Evolutionary conservation across 1,284 basidiomycete species (phyloP).

Genomic region (Ceratobasidium papillatum): DNA sequence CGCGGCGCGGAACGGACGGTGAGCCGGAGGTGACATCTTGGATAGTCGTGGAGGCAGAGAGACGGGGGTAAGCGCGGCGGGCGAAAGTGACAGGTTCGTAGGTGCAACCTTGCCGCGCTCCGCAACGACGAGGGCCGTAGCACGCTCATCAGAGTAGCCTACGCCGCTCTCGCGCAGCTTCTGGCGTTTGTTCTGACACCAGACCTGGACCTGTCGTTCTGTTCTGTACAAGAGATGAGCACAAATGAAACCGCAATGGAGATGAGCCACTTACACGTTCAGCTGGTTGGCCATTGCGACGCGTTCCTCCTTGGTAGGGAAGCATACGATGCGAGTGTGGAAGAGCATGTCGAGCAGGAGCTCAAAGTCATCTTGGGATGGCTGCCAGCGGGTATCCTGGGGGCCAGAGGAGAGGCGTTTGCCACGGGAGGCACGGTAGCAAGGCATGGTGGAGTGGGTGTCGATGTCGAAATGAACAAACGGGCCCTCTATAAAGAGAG

Average conservation of each 20-base stretch:
- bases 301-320: conserved; percentile 39
- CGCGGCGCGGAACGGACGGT: conserved; percentile 1
- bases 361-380: conserved; percentile 40
- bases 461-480: conserved; percentile 28
- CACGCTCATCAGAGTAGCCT: conserved; percentile 27
- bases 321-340: conserved; percentile 36
- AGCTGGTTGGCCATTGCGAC: conserved; percentile 37
- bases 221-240: conserved; percentile 23
- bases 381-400: conserved; percentile 38
- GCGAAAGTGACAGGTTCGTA: conserved; percentile 3
- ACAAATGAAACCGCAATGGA: conserved; percentile 1
- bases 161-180: conserved; percentile 39
- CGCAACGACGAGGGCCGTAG: conserved; percentile 34
- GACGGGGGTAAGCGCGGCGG: conserved; percentile 12
- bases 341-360: conserved; percentile 40
- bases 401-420: conserved; percentile 33
- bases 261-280: conserved; percentile 27
- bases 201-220: conserved; percentile 38
- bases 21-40: conserved; percentile 6
- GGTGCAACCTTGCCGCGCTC: conserved; percentile 38
- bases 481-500: not conserved
- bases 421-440: conserved; percentile 37
- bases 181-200: conserved; percentile 40
- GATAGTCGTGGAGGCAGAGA: conserved; percentile 1
- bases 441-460: conserved; percentile 38